Base-by-base conservation (phyloP, 371 early-diverging fungal genomes). In the Rhizopus delemar region DNA sequence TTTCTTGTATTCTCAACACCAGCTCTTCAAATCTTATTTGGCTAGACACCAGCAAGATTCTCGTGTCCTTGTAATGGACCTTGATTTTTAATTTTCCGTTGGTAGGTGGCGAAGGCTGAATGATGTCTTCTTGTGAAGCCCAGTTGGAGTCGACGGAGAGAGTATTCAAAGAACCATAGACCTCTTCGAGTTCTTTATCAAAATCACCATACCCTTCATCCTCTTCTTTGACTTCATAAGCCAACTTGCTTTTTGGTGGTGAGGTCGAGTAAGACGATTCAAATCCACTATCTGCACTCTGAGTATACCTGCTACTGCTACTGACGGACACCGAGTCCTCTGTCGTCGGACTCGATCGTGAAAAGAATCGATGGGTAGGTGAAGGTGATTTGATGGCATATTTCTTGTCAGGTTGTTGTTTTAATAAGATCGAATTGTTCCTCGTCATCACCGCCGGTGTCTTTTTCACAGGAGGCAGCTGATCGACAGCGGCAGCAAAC, bases 21-120 rank as follows among this genome's bases (percentile, higher is more conserved):
- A 95, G 78, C 15, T 87, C 86, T 7, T 84, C 72, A 54, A 86
- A 90, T 4, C 74, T 62, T 12, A 90, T 82, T 39, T 74, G 65
- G 11, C 71, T 65, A 4, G 87, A 78, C 0, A 91, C 81, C 56
- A 94, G 65, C 29, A 95, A 59, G 12, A 89, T 88, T 38, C 90
- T 78, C 5, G 90, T 90, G 50, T 90, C 89, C 53, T 62, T 74
- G 60, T 84, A 91, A 65, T 94, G 91, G 34, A 88, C 80, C 67
- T 94, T 94, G 65, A 94, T 82, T 56, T 89, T 90, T 57, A 92
- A 74, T 72, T 86, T 71, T 32, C 62, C 62, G 49, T 50, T 61
- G 13, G 63, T 58, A 12, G 74, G 62, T 29, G 63, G 22, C 12
- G 60, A 60, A 13, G 51, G 53, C 7, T n/a, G 48, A 11, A 56